Conservation (phyloP, 139 green algal genomes). For the Parachlorella kessleri region DNA sequence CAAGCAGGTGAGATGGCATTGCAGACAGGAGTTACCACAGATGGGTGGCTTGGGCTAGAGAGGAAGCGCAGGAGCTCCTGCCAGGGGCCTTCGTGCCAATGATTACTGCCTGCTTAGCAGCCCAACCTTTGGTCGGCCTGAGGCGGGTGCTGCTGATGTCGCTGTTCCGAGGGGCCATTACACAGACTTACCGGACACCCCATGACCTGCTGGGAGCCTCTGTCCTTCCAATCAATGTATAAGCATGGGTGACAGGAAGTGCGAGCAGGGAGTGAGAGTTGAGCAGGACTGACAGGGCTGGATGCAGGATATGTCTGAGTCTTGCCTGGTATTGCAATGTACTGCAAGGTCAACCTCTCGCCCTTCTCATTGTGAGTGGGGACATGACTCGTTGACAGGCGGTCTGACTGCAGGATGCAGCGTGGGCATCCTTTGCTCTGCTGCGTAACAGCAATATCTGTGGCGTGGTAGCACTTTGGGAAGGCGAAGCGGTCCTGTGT, state of each 20-base stretch:
- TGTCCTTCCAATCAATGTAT: background rate
- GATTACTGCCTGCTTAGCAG: background rate
- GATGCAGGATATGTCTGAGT: too few relatives aligned
- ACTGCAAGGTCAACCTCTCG: too few relatives aligned
- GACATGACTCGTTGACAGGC: background rate
- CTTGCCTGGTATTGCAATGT: too few relatives aligned
- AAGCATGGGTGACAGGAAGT: background rate
- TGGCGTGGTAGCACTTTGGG: constrained; percentile 57
- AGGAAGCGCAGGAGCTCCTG: background rate
- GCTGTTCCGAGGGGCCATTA: too few relatives aligned
- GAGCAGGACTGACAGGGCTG: background rate
- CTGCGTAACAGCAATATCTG: constrained; percentile 86
- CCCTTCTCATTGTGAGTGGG: background rate
- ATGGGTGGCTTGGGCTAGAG: background rate
- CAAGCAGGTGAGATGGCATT: constrained; percentile 31
- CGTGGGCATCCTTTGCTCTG: constrained; percentile 82
- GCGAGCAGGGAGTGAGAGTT: background rate
- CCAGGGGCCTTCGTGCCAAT: background rate
- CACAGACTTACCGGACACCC: too few relatives aligned
- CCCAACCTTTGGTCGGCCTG: background rate
- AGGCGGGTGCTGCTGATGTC: too few relatives aligned
- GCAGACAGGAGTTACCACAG: background rate
- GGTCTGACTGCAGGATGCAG: constrained; percentile 68
- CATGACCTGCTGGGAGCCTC: too few relatives aligned
- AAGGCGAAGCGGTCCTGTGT: constrained; percentile 36